phyloP scores from a whole-genome alignment of 192 early-diverging fungal species.

The Coemansia sp. region DNA sequence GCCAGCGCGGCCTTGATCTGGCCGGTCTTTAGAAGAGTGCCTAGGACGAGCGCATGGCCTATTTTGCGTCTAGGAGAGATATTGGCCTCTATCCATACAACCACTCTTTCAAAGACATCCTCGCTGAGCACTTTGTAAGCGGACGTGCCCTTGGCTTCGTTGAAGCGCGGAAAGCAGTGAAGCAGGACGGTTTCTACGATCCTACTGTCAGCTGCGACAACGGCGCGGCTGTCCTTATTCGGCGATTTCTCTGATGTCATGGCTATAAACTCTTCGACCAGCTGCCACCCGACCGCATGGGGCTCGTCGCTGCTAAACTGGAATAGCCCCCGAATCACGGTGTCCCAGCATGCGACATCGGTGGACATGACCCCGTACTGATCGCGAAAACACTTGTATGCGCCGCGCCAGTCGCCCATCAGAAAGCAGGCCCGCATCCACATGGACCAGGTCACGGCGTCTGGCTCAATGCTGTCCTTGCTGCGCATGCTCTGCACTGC shows the following conservation, averaged over 20 bases:
- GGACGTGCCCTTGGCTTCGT: background rate
- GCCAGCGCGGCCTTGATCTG: constrained; percentile 25
- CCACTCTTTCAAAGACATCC: constrained; percentile 4
- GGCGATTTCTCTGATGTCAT: background rate
- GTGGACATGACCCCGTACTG: constrained; percentile 6
- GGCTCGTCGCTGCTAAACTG: constrained; percentile 3
- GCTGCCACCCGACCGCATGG: constrained; percentile 27
- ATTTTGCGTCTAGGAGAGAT: constrained; percentile 16
- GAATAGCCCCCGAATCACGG: constrained; percentile 25
- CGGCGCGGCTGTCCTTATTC: background rate
- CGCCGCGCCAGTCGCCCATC: constrained; percentile 18
- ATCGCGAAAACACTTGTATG: constrained; percentile 15
- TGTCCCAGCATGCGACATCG: constrained; percentile 43
- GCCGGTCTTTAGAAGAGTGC: constrained; percentile 13
- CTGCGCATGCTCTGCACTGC: constrained; percentile 24
- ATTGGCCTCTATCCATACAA: constrained; percentile 20
- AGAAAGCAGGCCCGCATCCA: constrained; percentile 50
- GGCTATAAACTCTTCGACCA: constrained; percentile 25
- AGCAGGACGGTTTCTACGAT: constrained; percentile 34
- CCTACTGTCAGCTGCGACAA: constrained; percentile 12
- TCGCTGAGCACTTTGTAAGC: constrained; percentile 10
- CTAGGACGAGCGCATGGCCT: constrained; percentile 19
- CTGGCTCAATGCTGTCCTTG: constrained; percentile 14
- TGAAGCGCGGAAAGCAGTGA: constrained; percentile 16
- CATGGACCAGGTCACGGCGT: constrained; percentile 28